Evolutionary conservation across 257 asterid species (phyloP).

Genomic region (Solanum sitiens): DNA sequence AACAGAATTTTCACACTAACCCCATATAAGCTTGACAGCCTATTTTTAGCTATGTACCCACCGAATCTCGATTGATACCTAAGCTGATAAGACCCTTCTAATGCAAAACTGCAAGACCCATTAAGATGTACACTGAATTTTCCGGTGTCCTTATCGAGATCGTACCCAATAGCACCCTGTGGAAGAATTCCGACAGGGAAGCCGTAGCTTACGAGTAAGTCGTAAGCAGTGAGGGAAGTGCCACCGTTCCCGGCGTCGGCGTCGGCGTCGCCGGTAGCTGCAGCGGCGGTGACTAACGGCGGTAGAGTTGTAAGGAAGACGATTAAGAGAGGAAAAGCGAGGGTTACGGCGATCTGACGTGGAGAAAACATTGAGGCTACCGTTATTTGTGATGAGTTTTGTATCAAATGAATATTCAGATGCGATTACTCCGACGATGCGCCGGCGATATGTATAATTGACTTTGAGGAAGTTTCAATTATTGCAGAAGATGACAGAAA

Average conservation of each 20-base stretch:
- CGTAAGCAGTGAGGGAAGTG: conserved; percentile 46
- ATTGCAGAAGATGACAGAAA: neutral
- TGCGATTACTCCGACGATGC: neutral
- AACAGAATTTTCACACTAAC: conserved; percentile 59
- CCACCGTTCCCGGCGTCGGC: neutral
- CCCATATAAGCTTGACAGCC: conserved; percentile 42
- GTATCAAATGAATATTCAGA: neutral
- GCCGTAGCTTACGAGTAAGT: conserved; percentile 33
- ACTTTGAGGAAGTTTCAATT: neutral
- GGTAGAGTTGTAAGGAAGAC: conserved; percentile 6
- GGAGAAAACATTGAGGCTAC: conserved; percentile 1
- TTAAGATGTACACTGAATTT: conserved; percentile 43
- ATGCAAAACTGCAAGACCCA: conserved; percentile 64
- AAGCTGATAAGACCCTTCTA: conserved; percentile 67
- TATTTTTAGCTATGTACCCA: conserved; percentile 41
- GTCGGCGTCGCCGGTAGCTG: neutral
- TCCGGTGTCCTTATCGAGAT: conserved; percentile 49
- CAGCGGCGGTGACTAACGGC: conserved; percentile 6
- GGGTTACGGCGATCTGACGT: neutral
- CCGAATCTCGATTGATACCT: conserved; percentile 47
- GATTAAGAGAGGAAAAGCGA: conserved; percentile 10
- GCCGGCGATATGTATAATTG: neutral
- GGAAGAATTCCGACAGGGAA: conserved; percentile 80
- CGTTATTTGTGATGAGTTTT: neutral
- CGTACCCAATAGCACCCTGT: conserved; percentile 46